phyloP scores from a whole-genome alignment of 1,139 yeast species.

The Zygotorulaspora mrakii region DNA sequence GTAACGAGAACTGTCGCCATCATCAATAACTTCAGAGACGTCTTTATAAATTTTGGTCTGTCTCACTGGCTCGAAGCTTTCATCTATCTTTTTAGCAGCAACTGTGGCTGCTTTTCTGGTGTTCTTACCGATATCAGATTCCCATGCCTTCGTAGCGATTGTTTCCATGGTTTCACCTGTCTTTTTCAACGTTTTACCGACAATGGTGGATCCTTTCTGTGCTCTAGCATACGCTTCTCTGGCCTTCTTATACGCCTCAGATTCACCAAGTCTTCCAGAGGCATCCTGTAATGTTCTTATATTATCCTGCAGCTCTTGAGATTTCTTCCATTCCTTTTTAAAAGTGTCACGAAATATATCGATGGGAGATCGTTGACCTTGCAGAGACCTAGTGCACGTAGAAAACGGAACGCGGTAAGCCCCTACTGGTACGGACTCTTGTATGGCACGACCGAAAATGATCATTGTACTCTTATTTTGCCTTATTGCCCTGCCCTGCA shows the following conservation, averaged over 20 bases:
- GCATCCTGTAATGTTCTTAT: slow-evolving; percentile 95
- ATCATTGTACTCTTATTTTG: slow-evolving; percentile 12
- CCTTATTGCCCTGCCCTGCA: slow-evolving; percentile 6
- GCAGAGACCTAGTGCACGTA: slow-evolving; percentile 11
- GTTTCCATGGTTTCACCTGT: slow-evolving; percentile 94
- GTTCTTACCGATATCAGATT: slow-evolving; percentile 84
- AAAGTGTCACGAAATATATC: slow-evolving; percentile 93
- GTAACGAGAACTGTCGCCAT: slow-evolving; percentile 80
- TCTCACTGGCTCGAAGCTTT: slow-evolving; percentile 90
- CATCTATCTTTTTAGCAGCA: slow-evolving; percentile 75
- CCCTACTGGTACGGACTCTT: background rate
- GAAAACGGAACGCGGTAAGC: slow-evolving; percentile 15
- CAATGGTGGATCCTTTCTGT: slow-evolving; percentile 72
- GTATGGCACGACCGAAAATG: slow-evolving; percentile 6
- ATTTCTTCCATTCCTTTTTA: slow-evolving; percentile 84
- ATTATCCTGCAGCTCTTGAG: slow-evolving; percentile 83
- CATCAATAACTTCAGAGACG: slow-evolving; percentile 84
- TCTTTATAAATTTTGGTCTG: slow-evolving; percentile 86
- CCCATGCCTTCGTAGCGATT: slow-evolving; percentile 93
- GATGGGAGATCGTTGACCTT: slow-evolving; percentile 62
- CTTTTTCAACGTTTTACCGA: slow-evolving; percentile 77
- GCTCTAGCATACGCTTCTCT: slow-evolving; percentile 90
- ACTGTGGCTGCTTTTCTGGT: slow-evolving; percentile 77
- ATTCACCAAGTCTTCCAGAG: slow-evolving; percentile 90
- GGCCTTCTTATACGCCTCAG: slow-evolving; percentile 90